Evolutionary conservation across 495 filamentous ascomycete genomes (phyloP), one percentile per base, ranked within the genome.

Genomic region (Neurospora hispaniola): DNA sequence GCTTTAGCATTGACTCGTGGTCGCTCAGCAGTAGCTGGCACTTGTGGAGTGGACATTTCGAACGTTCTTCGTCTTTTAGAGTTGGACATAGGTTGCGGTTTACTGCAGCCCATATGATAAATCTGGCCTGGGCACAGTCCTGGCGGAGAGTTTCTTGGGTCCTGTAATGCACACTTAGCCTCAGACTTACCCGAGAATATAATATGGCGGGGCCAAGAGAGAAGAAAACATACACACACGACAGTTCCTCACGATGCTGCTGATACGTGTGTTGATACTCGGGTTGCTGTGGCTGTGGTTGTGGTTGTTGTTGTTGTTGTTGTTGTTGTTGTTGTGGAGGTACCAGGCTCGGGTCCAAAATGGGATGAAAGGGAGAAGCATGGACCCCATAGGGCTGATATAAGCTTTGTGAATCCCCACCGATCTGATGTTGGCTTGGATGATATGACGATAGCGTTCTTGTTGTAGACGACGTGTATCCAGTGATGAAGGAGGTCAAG

Each of bases 31-130:
- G 81, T 70, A 81, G 77, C 27, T 78, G 79, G 72, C 84, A 85
- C 42, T 77, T 77, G 62, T 84, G 73, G 44, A 85, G 76, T 70
- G 85, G 85, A 72, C 83, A 86, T 72, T 80, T 79, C 23, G 83
- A 75, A 69, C 78, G 78, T 70, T 86, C 82, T 73, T 78, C 78
- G 14, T 66, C 54, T 66, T 66, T 66, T 35, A 66, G 2, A 8
- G 27, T 18, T 6, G 77, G 71, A 40, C 77, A 79, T 78, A 84
- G 85, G 74, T 85, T 86, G 76, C 84, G 83, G 73, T 85, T 85
- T 59, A 85, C 80, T 54, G 84, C 84, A 46, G 83, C 82, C 84
- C 84, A 86, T 71, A 84, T 83, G 73, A 85, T 84, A 75, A 85
- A 86, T 41, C 84, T 77, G 71, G 85, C 80, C 39, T 79, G 76